Evolutionary conservation across 1,284 basidiomycete genomes (phyloP).

Genomic region (Xerocomus minutiporus): DNA sequence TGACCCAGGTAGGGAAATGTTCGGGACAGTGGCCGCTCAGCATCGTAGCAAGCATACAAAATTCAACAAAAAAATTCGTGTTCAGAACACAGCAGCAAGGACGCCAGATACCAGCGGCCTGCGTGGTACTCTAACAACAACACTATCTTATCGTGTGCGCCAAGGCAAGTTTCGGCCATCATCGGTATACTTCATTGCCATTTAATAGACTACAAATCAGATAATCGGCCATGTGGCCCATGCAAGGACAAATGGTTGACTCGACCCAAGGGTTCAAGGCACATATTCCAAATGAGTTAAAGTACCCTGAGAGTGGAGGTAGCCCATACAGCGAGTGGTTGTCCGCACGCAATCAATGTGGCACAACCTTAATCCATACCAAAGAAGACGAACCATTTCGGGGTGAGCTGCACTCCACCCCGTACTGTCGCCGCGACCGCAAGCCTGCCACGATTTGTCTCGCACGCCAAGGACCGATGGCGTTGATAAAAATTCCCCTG

Average conservation of each 20-base stretch:
- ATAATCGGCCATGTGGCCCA: conserved; percentile 3
- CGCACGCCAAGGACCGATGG: background rate
- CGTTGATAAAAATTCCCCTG: background rate
- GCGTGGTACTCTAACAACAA: background rate
- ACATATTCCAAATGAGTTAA: background rate
- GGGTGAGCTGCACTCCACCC: background rate
- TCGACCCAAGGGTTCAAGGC: background rate
- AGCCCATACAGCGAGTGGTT: background rate
- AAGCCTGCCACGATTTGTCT: background rate
- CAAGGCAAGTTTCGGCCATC: background rate
- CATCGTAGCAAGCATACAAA: background rate
- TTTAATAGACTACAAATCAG: background rate
- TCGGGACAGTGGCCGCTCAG: background rate
- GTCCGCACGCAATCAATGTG: conserved; percentile 1
- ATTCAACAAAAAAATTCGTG: background rate
- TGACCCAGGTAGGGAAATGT: background rate
- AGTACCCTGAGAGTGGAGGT: background rate
- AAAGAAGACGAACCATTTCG: conserved; percentile 5
- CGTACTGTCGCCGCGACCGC: background rate
- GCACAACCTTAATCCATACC: conserved; percentile 13
- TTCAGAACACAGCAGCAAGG: background rate
- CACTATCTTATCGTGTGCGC: background rate
- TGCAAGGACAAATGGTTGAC: background rate
- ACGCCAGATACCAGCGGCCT: background rate
- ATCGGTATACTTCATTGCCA: background rate